A percentile compares a stretch with the other conserved stretches of the same genome.
Evolutionary conservation across 352 stramenopile species (phyloP).

Genomic region (Phytopythium kandeliae): DNA sequence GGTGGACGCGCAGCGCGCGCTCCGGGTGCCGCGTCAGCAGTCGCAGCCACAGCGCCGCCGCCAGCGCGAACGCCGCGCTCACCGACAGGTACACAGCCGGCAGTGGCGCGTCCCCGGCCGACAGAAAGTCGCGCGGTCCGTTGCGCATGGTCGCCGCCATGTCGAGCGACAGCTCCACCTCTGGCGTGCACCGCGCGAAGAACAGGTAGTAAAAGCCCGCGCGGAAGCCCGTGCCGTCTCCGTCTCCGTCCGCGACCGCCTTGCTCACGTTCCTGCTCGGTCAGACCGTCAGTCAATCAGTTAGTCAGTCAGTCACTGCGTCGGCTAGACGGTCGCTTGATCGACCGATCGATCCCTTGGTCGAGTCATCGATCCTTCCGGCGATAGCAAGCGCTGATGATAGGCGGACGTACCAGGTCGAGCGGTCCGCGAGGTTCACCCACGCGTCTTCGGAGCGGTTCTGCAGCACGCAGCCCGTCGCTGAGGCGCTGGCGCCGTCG

Average conservation of each 20-base stretch:
- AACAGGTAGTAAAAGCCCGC: conserved; percentile 88
- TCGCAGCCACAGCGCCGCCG: conserved; percentile 53
- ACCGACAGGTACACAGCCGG: conserved; percentile 80
- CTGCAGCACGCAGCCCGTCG: conserved; percentile 41
- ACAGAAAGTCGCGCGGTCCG: conserved; percentile 77
- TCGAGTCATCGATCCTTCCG: too few species aligned
- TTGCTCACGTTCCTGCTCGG: conserved; percentile 38
- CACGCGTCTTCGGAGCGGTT: conserved; percentile 41
- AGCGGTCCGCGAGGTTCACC: conserved; percentile 53
- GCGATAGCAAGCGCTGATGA: too few species aligned
- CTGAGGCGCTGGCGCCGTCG: too few species aligned
- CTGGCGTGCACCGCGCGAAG: conserved; percentile 70
- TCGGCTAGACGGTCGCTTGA: too few species aligned
- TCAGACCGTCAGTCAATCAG: too few species aligned
- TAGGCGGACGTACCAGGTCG: conserved; percentile 46
- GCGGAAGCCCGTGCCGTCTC: conserved; percentile 9
- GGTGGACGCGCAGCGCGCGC: conserved; percentile 87
- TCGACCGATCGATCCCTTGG: too few species aligned
- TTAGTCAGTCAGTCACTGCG: too few species aligned
- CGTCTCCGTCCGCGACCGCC: conserved; percentile 14
- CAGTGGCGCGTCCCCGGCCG: conserved; percentile 76
- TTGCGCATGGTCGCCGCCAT: conserved; percentile 85
- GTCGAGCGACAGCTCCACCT: conserved; percentile 65
- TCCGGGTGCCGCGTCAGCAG: conserved; percentile 46
- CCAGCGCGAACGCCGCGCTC: conserved; percentile 62